Evolutionary conservation across 2,329 filamentous ascomycete species (phyloP).

Genomic region (Ambrosiella cleistominuta): DNA sequence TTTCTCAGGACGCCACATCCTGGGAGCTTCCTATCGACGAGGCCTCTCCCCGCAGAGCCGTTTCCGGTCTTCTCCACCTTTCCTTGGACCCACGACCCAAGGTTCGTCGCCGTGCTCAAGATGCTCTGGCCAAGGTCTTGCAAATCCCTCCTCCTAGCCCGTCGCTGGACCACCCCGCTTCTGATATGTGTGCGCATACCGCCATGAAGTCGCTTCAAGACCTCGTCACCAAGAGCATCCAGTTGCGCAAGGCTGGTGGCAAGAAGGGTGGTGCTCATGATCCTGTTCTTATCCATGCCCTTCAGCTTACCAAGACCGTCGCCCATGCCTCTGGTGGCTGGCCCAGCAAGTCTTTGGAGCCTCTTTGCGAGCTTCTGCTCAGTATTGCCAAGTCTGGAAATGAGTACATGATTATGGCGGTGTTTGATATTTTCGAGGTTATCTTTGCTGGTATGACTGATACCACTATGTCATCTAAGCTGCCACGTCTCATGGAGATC

Average conservation of each 20-base stretch:
- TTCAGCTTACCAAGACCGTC: slow-evolving; percentile 83
- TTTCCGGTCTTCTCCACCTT: slow-evolving; percentile 70
- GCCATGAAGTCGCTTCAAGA: slow-evolving; percentile 66
- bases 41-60: slow-evolving; percentile 70
- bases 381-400: slow-evolving; percentile 79
- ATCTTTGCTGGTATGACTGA: slow-evolving; percentile 89
- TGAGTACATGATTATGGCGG: slow-evolving; percentile 89
- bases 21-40: slow-evolving; percentile 77
- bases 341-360: slow-evolving; percentile 91
- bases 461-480: slow-evolving; percentile 72
- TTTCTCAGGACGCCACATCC: slow-evolving; percentile 71
- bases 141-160: slow-evolving; percentile 78
- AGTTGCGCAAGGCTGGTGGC: slow-evolving; percentile 39
- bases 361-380: slow-evolving; percentile 74
- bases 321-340: slow-evolving; percentile 78
- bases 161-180: slow-evolving; percentile 80
- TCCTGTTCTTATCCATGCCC: slow-evolving; percentile 71
- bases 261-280: slow-evolving; percentile 53
- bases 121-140: slow-evolving; percentile 69
- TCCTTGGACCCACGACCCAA: slow-evolving; percentile 80
- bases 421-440: slow-evolving; percentile 93
- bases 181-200: slow-evolving; percentile 90
- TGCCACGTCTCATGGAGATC: slow-evolving; percentile 75
- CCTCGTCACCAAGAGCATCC: slow-evolving; percentile 43
- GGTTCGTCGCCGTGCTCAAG: slow-evolving; percentile 81